Base-by-base conservation (phyloP, 192 early-diverging fungal genomes). In the Pilaira anomala region DNA sequence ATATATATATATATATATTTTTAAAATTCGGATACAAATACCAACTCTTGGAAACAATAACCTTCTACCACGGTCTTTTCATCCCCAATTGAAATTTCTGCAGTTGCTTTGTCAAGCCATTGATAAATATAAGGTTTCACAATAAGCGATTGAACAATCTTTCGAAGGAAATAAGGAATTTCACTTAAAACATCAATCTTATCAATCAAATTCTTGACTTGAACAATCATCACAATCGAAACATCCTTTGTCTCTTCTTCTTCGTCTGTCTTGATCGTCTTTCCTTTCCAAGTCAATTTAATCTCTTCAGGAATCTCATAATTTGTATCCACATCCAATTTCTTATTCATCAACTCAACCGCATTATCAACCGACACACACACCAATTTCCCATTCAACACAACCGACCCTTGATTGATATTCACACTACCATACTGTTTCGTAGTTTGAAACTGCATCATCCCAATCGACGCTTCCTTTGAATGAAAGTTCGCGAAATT, bases 91-190 rank as follows among this genome's bases (percentile, higher is more conserved):
- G 76, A 83, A 21, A 98, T 77, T 46, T 84, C 80, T 40, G 88
- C 87, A 8, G 75, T 77, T 3, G 86, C 86, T 30, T 87, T 83
- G 55, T 94, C 88, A 55, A 89, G 85, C 87, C 94, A 95, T 74
- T 98, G 93, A 73, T 95, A 98, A 30, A 94, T 83, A 63, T 87
- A 97, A 33, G 96, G 96, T 62, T 91, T 91, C 19, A 93, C 94
- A 28, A 98, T 88, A 63, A 96, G 87, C 0, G 93, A 88, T 78
- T 96, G 91, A 42, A 98, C 91, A 44, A 96, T 70, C 62, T 90
- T 93, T 48, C 90, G 84, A n/a, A 98, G 52, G 41, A 96, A 75
- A 74, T 83, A 98, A 14, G 96, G 94, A 71, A 98, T 84, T 68
- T 94, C 93, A n/a, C 81, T 73, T 39, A 98, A 76, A 13, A 96